Percentiles rank a stretch among this genome's conserved stretches.
Evolutionary conservation across 495 filamentous ascomycete species (phyloP).

Genomic region (Hypoxylon cercidicola): DNA sequence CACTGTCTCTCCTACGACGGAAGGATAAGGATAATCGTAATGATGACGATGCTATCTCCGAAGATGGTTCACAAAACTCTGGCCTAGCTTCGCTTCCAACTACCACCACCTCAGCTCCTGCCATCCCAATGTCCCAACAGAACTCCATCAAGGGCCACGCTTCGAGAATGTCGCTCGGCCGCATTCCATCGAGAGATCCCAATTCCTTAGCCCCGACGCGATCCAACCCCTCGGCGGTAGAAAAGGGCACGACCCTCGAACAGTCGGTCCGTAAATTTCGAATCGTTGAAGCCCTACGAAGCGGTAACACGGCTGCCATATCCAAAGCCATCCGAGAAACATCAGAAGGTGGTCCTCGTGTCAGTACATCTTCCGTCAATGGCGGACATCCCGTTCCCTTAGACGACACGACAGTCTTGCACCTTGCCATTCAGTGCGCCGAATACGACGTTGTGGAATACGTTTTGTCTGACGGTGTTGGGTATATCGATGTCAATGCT

Average conservation of each 20-base stretch:
- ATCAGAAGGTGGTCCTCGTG: slow-evolving; percentile 57
- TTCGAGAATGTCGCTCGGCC: slow-evolving; percentile 56
- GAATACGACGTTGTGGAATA: slow-evolving; percentile 97
- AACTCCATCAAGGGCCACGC: slow-evolving; percentile 50
- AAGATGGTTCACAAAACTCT: slow-evolving; percentile 51
- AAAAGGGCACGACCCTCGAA: slow-evolving; percentile 74
- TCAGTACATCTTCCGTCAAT: slow-evolving; percentile 65
- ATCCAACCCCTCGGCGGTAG: slow-evolving; percentile 44
- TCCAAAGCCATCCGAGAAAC: slow-evolving; percentile 84
- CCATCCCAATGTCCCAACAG: slow-evolving; percentile 50
- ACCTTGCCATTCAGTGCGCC: slow-evolving; percentile 96
- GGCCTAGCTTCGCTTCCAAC: slow-evolving; percentile 49
- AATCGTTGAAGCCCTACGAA: slow-evolving; percentile 90
- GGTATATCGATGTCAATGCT: slow-evolving; percentile 82
- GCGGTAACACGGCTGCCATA: slow-evolving; percentile 89
- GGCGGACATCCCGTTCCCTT: slow-evolving; percentile 58
- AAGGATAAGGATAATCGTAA: slow-evolving; percentile 51
- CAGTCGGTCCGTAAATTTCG: slow-evolving; percentile 94
- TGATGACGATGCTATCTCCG: slow-evolving; percentile 55
- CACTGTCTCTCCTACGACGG: slow-evolving; percentile 60
- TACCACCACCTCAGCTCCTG: slow-evolving; percentile 43
- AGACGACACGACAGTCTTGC: slow-evolving; percentile 87
- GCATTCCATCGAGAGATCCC: slow-evolving; percentile 48
- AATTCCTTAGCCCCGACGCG: slow-evolving; percentile 35
- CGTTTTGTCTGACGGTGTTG: slow-evolving; percentile 76